Evolutionary conservation across 2,329 filamentous ascomycete genomes (phyloP), one percentile per base, ranked within the genome.

Genomic region (Mycosphaerella sp.): DNA sequence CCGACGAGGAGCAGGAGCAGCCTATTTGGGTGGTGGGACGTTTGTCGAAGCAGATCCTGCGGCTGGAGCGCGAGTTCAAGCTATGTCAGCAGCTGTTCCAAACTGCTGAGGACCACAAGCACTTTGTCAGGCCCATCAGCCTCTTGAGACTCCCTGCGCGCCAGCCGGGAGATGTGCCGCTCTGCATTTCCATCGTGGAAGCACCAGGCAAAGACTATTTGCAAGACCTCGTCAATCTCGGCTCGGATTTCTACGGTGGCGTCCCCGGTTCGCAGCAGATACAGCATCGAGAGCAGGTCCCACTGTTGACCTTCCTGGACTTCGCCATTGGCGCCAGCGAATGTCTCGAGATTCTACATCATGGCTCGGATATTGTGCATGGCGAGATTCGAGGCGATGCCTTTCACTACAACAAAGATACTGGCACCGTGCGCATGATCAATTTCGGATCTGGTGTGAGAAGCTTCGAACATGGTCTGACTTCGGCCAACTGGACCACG

Each of bases 361-460:
- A 96, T 70, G 85, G 87, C 7, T 82, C 92, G 54, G 85, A 88
- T 56, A 83, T 90, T 54, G 85, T 95, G 1, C 92, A 96, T 64
- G 92, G 92, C 43, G 92, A 97, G 71, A 85, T 97, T 48, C 81
- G 92, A 29, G 87, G 85, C 4, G 92, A 97, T 70, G 87, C 90
- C 0, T 96, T 96, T 66, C 89, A 96, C 67, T 95, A 88, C 74
- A 87, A 87, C 63, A 68, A 75, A 11, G 81, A 89, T 44, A 81
- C 81, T 1, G 82, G 83, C 53, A 75, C 78, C 53, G 89, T 96
- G 59, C 89, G 86, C 67, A 78, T 95, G 58, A 80, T 89, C 59
- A 89, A 89, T 52, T 90, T 95, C 67, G 92, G 92, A 10, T 92
- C 89, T 10, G 92, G 92, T 2, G 78, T 90, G 43, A 80, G 89